A percentile compares a stretch with the other conserved stretches of the same genome.
phyloP scores from a whole-genome alignment of 768 basidiomycete genomes.

The Xerocomus spinulosus region DNA sequence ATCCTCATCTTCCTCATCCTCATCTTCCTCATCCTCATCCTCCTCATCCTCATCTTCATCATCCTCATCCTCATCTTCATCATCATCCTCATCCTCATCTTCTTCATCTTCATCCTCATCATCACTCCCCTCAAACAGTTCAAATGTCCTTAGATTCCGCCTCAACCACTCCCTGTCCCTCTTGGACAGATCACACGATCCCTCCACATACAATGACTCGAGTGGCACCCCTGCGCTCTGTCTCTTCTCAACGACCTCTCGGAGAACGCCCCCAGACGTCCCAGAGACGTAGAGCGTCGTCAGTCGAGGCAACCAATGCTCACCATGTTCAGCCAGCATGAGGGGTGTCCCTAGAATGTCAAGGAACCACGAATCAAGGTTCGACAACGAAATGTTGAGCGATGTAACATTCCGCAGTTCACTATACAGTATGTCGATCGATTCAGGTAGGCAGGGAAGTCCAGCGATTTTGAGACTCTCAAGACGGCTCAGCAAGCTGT shows the following conservation, averaged over 20 bases:
- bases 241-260: slow-evolving; percentile 42
- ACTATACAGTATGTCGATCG: slow-evolving; percentile 37
- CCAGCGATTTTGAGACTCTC: slow-evolving; percentile 49
- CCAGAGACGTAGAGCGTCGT: slow-evolving; percentile 44
- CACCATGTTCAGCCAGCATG: not conserved
- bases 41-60: slow-evolving; percentile 8
- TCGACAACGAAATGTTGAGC: slow-evolving; percentile 38
- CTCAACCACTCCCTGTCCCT: slow-evolving; percentile 50
- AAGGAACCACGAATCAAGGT: slow-evolving; percentile 29
- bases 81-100: slow-evolving; percentile 43
- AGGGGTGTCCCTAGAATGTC: slow-evolving; percentile 9
- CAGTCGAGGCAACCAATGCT: slow-evolving; percentile 47
- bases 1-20: too few species aligned
- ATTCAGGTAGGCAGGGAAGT: slow-evolving; percentile 39
- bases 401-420: slow-evolving; percentile 45
- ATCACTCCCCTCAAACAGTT: slow-evolving; percentile 54
- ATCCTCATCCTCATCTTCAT: slow-evolving; percentile 17
- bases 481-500: slow-evolving; percentile 39
- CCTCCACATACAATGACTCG: slow-evolving; percentile 41
- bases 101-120: slow-evolving; percentile 47
- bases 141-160: slow-evolving; percentile 46
- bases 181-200: slow-evolving; percentile 37
- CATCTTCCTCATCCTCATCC: too few species aligned
- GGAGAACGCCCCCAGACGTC: slow-evolving; percentile 39
- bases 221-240: slow-evolving; percentile 43